Conservation (phyloP, 495 filamentous ascomycete species). For the Rostrohypoxylon terebratum region DNA sequence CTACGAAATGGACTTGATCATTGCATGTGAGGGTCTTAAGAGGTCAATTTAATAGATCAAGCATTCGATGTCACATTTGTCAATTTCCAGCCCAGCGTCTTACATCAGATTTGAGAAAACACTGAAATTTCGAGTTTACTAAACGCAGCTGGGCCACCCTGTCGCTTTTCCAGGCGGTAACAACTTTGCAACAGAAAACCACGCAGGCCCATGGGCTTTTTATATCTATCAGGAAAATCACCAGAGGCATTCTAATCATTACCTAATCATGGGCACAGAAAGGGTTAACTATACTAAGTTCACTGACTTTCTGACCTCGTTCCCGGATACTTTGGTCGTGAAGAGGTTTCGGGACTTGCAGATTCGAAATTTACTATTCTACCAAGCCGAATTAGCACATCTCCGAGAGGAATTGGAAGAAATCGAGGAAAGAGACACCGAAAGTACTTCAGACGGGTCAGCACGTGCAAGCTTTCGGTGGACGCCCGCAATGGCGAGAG, state of each 20-base stretch:
- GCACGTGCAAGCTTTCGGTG: neutral
- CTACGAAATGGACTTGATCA: no score
- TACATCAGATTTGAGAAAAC: no score
- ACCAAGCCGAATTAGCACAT: conserved; percentile 4
- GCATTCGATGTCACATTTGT: no score
- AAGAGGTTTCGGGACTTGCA: conserved; percentile 5
- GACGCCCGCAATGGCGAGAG: neutral
- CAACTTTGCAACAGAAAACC: no score
- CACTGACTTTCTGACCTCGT: neutral
- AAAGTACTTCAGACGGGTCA: neutral
- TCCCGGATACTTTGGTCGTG: neutral
- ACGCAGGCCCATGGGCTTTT: no score
- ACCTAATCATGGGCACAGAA: neutral
- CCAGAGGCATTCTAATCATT: neutral
- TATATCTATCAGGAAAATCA: no score
- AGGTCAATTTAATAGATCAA: no score
- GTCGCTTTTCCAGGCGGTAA: neutral
- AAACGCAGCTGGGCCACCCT: no score
- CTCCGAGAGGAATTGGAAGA: neutral
- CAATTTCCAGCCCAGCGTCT: no score
- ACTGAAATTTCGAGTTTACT: no score
- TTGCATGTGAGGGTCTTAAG: no score
- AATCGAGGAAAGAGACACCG: neutral
- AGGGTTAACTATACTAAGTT: neutral
- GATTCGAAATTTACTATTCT: conserved; percentile 5